Conservation (phyloP, 73 alveolate genomes). For the Stentor roeselii region DNA sequence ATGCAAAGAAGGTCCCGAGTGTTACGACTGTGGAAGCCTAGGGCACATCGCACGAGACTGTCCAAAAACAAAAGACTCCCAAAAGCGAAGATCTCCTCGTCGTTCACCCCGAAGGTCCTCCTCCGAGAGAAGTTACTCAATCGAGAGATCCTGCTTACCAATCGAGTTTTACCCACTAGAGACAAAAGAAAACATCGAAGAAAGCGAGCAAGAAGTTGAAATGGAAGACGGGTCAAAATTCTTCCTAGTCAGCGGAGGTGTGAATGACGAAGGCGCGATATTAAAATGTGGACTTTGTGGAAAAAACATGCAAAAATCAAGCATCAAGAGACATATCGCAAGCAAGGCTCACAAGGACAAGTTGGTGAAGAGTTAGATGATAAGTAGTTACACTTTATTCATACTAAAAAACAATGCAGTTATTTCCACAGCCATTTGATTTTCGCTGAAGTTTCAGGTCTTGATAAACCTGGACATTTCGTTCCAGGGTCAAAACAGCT, state of each 20-base stretch:
- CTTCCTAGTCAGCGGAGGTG: neutral
- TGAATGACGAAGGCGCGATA: slow-evolving; percentile 6
- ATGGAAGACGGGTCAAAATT: slow-evolving; percentile 28
- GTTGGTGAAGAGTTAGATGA: neutral
- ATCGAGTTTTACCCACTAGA: slow-evolving; percentile 10
- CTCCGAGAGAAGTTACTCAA: neutral
- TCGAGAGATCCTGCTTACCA: neutral
- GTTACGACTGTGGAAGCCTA: slow-evolving; percentile 23
- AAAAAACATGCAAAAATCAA: slow-evolving; percentile 14
- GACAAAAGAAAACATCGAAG: neutral
- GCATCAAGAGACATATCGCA: slow-evolving; percentile 19
- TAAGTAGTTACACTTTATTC: too few relatives aligned
- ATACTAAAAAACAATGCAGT: too few relatives aligned
- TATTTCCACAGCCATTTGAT: too few relatives aligned
- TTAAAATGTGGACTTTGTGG: slow-evolving; percentile 13
- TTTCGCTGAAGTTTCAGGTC: too few relatives aligned
- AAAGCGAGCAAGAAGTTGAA: neutral
- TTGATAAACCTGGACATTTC: too few relatives aligned
- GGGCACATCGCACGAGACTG: slow-evolving; percentile 27
- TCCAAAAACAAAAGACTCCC: slow-evolving; percentile 2
- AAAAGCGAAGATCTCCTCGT: slow-evolving; percentile 12
- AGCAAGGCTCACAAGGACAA: slow-evolving; percentile 23
- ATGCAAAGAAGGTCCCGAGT: slow-evolving; percentile 38
- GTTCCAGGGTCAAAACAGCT: too few relatives aligned
- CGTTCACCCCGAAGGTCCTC: slow-evolving; percentile 11